Evolutionary conservation across 2,329 filamentous ascomycete species (phyloP).

Genomic region (Arthrocladium fulminans): DNA sequence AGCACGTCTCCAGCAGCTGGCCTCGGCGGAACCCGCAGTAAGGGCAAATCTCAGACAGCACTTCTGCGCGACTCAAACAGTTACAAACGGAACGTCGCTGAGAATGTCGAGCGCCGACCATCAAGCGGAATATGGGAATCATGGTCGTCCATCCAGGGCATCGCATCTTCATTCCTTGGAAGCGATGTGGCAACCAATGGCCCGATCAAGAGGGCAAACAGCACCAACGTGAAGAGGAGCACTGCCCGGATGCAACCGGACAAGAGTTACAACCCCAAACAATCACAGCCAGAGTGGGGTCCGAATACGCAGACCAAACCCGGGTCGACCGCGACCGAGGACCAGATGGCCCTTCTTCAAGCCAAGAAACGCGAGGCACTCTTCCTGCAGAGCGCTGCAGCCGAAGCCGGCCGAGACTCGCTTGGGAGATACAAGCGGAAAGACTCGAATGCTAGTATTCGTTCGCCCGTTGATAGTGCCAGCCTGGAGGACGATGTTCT

Average conservation of each 20-base stretch:
- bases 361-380: slow-evolving; percentile 41
- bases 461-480: slow-evolving; percentile 29
- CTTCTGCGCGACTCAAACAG: slow-evolving; percentile 6
- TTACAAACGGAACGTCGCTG: slow-evolving; percentile 1
- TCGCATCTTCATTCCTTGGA: slow-evolving; percentile 42
- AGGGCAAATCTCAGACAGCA: slow-evolving; percentile 8
- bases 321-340: slow-evolving; percentile 33
- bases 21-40: slow-evolving; percentile 9
- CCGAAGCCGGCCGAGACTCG: slow-evolving; percentile 27
- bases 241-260: slow-evolving; percentile 20
- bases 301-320: slow-evolving; percentile 23
- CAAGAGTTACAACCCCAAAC: slow-evolving; percentile 26
- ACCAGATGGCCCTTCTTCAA: slow-evolving; percentile 37
- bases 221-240: slow-evolving; percentile 11
- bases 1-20: slow-evolving; percentile 33
- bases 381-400: slow-evolving; percentile 32
- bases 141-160: slow-evolving; percentile 41
- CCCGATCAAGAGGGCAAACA: slow-evolving; percentile 22
- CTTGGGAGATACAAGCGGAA: slow-evolving; percentile 37
- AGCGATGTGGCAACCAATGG: slow-evolving; percentile 27
- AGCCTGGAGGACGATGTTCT: slow-evolving; percentile 67
- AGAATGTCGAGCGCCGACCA: slow-evolving; percentile 6
- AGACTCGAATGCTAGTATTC: slow-evolving; percentile 33
- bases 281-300: slow-evolving; percentile 30
- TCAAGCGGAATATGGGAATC: slow-evolving; percentile 31